Evolutionary conservation across 345 rosid species (phyloP).

Genomic region (Rhodamnia rubescens): DNA sequence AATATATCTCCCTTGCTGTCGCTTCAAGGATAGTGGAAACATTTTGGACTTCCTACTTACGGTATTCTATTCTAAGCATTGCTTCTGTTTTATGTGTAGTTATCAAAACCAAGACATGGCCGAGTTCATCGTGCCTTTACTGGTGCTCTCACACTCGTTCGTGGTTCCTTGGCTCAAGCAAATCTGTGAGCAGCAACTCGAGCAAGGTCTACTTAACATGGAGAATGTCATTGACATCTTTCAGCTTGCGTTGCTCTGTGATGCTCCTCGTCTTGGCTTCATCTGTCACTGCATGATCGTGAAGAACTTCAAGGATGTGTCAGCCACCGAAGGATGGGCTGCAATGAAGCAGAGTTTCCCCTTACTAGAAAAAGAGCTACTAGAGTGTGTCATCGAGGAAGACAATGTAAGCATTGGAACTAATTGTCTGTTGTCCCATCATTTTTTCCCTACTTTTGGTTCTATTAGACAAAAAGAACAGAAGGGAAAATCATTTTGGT

Average conservation of each 20-base stretch:
- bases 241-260: conserved; percentile 76
- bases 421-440: neutral
- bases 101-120: conserved; percentile 60
- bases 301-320: conserved; percentile 36
- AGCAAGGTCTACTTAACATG: conserved; percentile 44
- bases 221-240: conserved; percentile 76
- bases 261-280: conserved; percentile 61
- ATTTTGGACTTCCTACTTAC: neutral
- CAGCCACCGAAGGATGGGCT: conserved; percentile 59
- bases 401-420: conserved; percentile 35
- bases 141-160: conserved; percentile 73
- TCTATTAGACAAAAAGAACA: neutral
- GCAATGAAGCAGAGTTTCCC: conserved; percentile 83
- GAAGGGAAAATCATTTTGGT: neutral
- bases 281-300: conserved; percentile 62
- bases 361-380: conserved; percentile 57
- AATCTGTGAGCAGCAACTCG: conserved; percentile 49
- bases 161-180: conserved; percentile 58
- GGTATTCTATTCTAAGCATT: neutral
- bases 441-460: neutral
- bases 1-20: neutral
- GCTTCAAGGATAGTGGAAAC: neutral
- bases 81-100: conserved; percentile 25
- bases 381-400: conserved; percentile 36
- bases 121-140: conserved; percentile 43